These are phyloP conservation scores for Aspergillus saccharolyticus DNA, from an alignment of 495 filamentous ascomycete species.

Conservation along the genomic window DNA sequence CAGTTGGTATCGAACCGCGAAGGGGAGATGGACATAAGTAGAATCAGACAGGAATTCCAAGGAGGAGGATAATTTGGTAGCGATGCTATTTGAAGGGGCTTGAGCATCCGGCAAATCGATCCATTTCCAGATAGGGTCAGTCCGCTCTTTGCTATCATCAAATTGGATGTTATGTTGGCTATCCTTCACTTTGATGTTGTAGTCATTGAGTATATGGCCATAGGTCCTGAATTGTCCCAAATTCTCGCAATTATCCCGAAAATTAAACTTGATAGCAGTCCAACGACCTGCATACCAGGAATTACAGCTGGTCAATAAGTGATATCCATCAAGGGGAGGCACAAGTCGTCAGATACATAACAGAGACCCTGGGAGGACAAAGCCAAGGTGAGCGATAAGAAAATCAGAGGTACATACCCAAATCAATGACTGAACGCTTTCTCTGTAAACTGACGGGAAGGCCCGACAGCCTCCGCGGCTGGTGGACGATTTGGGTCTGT, in stretches of 20 bases:
- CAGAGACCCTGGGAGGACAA: too few species aligned
- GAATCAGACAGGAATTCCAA: constrained; percentile 31
- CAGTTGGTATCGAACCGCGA: constrained; percentile 78
- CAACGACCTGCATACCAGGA: constrained; percentile 25
- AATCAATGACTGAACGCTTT: constrained; percentile 59
- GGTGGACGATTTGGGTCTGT: constrained; percentile 62
- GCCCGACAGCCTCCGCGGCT: constrained; percentile 25
- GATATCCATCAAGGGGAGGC: neutral
- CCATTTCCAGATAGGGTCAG: constrained; percentile 48
- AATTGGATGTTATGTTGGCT: constrained; percentile 21
- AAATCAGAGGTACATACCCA: constrained; percentile 50
- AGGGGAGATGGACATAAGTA: constrained; percentile 51
- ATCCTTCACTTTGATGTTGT: constrained; percentile 56
- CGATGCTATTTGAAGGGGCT: neutral
- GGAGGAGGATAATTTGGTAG: constrained; percentile 18
- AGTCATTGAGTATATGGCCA: constrained; percentile 57
- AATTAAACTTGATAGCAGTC: constrained; percentile 39
- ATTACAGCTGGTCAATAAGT: neutral
- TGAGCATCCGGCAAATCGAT: constrained; percentile 39
- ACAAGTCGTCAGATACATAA: neutral
- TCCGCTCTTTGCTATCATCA: constrained; percentile 13
- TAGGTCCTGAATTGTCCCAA: constrained; percentile 42
- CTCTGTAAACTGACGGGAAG: constrained; percentile 54
- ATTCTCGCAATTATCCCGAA: constrained; percentile 15
- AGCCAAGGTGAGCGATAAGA: neutral